Evolutionary conservation across 176 grass and related monocot genomes (phyloP).

Genomic region (Typha latifolia): DNA sequence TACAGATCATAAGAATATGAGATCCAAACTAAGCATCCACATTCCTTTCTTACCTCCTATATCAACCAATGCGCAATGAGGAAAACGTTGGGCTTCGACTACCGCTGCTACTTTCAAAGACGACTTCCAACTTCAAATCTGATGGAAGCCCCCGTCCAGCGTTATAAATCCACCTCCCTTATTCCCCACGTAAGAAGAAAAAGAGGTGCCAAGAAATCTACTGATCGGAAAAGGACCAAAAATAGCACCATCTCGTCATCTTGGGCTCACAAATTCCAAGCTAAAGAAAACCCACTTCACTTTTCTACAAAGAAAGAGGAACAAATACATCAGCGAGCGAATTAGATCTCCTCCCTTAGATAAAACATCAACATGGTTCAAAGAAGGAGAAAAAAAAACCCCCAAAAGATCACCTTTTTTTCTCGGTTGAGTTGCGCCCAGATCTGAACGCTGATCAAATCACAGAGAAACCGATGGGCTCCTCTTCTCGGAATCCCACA

Average conservation of each 20-base stretch:
- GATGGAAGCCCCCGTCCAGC: background rate
- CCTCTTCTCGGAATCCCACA: no score
- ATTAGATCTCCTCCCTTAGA: background rate
- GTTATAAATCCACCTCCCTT: no score
- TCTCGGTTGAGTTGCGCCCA: background rate
- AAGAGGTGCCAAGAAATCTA: background rate
- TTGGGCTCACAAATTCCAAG: background rate
- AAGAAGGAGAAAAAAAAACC: background rate
- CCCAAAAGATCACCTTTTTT: background rate
- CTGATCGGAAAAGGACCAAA: background rate
- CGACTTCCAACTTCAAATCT: background rate
- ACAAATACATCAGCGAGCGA: background rate
- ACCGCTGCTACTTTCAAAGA: background rate
- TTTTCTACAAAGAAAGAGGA: background rate
- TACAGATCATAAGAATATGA: background rate
- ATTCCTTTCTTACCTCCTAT: background rate
- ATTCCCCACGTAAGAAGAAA: no score
- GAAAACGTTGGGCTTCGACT: background rate
- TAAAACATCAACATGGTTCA: background rate
- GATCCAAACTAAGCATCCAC: background rate
- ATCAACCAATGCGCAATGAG: background rate
- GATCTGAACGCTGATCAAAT: conserved; percentile 1
- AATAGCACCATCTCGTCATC: conserved; percentile 1
- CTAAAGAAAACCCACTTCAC: background rate
- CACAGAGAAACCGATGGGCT: background rate